Conservation (phyloP, 768 basidiomycete genomes). For the Suillus paluster region DNA sequence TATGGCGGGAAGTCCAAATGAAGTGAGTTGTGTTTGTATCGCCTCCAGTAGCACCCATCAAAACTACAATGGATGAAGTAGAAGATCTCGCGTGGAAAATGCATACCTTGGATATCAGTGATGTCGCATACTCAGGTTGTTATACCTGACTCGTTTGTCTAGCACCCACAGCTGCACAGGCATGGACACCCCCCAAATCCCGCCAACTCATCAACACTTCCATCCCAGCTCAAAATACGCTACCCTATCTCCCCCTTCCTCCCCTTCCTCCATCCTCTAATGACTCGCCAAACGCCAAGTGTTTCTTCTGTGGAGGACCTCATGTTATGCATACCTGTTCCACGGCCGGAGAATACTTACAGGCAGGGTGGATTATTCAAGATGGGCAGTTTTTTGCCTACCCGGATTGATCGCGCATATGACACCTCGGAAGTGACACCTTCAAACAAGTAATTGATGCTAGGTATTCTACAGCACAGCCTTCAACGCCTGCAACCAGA, state of each 20-base stretch:
- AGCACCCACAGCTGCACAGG: constrained; percentile 7
- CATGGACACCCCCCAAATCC: neutral
- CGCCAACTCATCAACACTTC: neutral
- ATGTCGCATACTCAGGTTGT: neutral
- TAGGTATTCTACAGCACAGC: neutral
- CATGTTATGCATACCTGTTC: neutral
- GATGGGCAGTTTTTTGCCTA: neutral
- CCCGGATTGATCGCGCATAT: neutral
- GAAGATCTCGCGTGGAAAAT: constrained; percentile 1
- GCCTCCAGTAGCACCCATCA: neutral
- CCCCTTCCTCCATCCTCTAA: neutral
- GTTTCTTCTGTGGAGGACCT: neutral
- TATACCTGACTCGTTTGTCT: constrained; percentile 7
- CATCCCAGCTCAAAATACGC: neutral
- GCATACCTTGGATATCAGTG: constrained; percentile 1
- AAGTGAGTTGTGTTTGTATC: neutral
- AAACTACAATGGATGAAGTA: neutral
- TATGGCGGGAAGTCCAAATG: neutral
- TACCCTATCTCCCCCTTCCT: neutral
- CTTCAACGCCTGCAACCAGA: neutral
- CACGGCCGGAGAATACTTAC: neutral
- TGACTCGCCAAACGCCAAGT: neutral
- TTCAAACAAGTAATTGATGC: neutral
- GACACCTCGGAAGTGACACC: neutral
- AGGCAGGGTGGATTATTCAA: neutral